A percentile compares a stretch with the other conserved stretches of the same genome.
These are phyloP conservation scores for Parastagonospora nodorum DNA, from an alignment of 2,329 filamentous ascomycete genomes.

Conservation along the genomic window DNA sequence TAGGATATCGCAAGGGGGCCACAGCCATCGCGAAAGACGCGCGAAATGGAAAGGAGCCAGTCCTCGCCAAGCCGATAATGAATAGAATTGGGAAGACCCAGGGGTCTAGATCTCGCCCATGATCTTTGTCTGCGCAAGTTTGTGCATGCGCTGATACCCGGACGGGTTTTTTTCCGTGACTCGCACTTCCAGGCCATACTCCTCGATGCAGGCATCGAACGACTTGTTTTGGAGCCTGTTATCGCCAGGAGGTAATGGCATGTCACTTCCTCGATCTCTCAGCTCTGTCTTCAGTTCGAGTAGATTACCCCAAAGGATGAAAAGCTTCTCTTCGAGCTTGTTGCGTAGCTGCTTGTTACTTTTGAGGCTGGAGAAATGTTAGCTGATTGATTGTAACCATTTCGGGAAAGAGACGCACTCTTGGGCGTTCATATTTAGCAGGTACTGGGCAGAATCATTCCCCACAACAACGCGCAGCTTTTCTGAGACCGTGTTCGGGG, in stretches of 20 bases:
- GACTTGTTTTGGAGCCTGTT: conserved; percentile 45
- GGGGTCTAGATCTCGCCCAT: not conserved
- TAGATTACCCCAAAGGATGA: conserved; percentile 82
- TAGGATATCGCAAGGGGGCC: too few species aligned
- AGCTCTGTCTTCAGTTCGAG: conserved; percentile 62
- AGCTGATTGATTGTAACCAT: not conserved
- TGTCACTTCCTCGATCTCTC: conserved; percentile 50
- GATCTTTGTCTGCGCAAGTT: conserved; percentile 28
- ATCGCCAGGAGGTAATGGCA: conserved; percentile 32
- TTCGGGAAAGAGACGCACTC: conserved; percentile 51
- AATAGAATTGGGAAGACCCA: too few species aligned
- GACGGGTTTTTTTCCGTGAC: conserved; percentile 12
- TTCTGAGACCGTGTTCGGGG: conserved; percentile 28
- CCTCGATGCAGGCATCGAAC: conserved; percentile 47
- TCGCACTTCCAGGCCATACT: conserved; percentile 27
- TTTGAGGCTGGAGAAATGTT: conserved; percentile 57
- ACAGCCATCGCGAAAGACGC: not conserved
- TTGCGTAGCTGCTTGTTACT: conserved; percentile 55
- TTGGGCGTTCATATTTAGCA: conserved; percentile 61
- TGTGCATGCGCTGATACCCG: conserved; percentile 32
- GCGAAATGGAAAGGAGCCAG: not conserved
- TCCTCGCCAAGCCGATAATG: too few species aligned
- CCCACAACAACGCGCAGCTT: conserved; percentile 69
- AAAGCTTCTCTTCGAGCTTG: conserved; percentile 71
- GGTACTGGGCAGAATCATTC: conserved; percentile 59